Conservation (phyloP, 345 rosid genomes). For the Arabidopsis suecica region DNA sequence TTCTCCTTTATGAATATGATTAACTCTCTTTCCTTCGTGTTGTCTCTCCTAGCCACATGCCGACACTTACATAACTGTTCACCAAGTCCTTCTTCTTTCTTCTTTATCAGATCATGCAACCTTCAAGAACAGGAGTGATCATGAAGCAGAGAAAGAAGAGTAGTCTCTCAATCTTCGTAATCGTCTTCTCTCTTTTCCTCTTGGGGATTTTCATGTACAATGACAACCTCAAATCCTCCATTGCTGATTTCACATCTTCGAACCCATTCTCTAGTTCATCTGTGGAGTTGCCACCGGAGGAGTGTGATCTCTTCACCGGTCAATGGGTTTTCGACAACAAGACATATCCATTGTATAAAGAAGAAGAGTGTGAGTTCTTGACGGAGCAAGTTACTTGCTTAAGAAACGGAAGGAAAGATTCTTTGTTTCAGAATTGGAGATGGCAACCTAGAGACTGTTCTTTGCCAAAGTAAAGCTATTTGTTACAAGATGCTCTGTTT, state of each 20-base stretch:
- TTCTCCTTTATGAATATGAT: not conserved
- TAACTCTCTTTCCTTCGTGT: not conserved
- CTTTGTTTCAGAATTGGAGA: conserved; percentile 88
- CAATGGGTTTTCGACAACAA: conserved; percentile 76
- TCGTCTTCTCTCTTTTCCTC: conserved; percentile 59
- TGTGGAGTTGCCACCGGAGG: conserved; percentile 74
- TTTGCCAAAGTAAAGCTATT: conserved; percentile 63
- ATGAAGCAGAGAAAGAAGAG: conserved; percentile 76
- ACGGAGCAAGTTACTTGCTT: conserved; percentile 87
- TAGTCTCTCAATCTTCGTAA: conserved; percentile 70
- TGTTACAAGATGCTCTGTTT: not conserved
- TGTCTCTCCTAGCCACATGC: conserved; percentile 28
- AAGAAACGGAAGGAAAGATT: conserved; percentile 90
- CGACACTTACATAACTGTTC: conserved; percentile 29
- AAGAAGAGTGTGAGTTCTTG: conserved; percentile 80
- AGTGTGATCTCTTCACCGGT: conserved; percentile 87
- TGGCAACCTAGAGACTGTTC: conserved; percentile 94
- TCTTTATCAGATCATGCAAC: conserved; percentile 50
- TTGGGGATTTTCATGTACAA: conserved; percentile 74
- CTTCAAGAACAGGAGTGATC: conserved; percentile 43
- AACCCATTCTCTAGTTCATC: conserved; percentile 47
- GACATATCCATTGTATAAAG: conserved; percentile 76
- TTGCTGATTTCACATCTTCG: conserved; percentile 71
- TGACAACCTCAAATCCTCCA: conserved; percentile 72
- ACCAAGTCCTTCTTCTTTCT: conserved; percentile 27